Evolutionary conservation across 1,284 basidiomycete genomes (phyloP).

Genomic region (Ceratobasidium theobromae): DNA sequence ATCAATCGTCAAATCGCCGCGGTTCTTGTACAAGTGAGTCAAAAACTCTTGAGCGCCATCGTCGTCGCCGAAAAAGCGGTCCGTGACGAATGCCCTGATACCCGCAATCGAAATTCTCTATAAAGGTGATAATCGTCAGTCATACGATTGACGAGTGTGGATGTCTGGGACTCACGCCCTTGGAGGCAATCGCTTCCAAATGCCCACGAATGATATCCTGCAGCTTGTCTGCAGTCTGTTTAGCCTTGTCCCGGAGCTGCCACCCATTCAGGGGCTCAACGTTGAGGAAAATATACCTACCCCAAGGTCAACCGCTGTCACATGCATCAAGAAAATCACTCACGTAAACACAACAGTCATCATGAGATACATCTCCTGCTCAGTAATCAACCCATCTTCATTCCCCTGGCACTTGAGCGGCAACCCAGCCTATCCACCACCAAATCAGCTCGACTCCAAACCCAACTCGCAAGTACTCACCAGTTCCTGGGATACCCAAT

Average conservation of each 20-base stretch:
- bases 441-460: not conserved
- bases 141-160: not conserved
- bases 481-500: constrained; percentile 63
- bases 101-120: constrained; percentile 36
- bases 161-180: constrained; percentile 32
- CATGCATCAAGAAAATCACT: constrained; percentile 37
- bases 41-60: constrained; percentile 11
- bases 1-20: constrained; percentile 19
- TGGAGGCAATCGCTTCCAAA: constrained; percentile 41
- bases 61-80: constrained; percentile 13
- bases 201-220: constrained; percentile 48
- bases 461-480: constrained; percentile 47
- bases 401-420: constrained; percentile 58
- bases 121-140: not conserved
- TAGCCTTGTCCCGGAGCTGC: constrained; percentile 54
- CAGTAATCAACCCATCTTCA: constrained; percentile 52
- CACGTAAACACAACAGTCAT: constrained; percentile 60
- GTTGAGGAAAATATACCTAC: constrained; percentile 65
- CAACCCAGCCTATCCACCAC: constrained; percentile 52
- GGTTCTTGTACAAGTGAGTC: constrained; percentile 7
- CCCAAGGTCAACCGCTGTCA: not conserved
- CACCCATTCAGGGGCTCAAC: constrained; percentile 58
- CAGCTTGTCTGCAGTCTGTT: constrained; percentile 48
- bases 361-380: constrained; percentile 52
- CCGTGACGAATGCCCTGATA: constrained; percentile 36